Percentiles rank a stretch among this genome's conserved stretches.
phyloP scores from a whole-genome alignment of 2,329 filamentous ascomycete genomes.

The Aplosporella prunicola region DNA sequence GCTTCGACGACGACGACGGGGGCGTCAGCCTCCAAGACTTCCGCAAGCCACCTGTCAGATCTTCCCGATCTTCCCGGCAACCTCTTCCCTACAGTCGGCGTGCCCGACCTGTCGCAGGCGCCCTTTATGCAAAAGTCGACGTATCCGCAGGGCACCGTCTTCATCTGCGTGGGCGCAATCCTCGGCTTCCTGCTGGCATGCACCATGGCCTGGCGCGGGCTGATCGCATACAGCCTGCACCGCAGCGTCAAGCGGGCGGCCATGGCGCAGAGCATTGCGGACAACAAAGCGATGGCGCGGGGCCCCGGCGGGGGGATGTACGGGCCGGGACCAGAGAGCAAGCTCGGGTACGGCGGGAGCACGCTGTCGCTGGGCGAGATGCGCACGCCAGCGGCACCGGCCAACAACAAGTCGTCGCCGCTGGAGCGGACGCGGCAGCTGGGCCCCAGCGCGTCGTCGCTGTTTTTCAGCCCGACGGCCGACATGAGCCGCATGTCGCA shows the following conservation, averaged over 20 bases:
- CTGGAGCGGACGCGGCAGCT: constrained; percentile 17
- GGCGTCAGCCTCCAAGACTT: constrained; percentile 7
- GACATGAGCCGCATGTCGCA: constrained; percentile 15
- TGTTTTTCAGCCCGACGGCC: constrained; percentile 95
- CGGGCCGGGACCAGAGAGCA: constrained; percentile 42
- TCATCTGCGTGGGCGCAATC: constrained; percentile 85
- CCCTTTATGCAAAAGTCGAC: constrained; percentile 86
- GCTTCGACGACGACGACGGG: constrained; percentile 19
- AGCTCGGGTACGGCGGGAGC: constrained; percentile 30
- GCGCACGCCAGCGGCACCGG: too few relatives aligned
- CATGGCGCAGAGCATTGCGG: constrained; percentile 59
- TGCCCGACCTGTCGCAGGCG: constrained; percentile 75
- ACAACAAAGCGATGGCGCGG: constrained; percentile 55
- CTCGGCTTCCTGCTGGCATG: constrained; percentile 72
- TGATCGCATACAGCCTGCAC: constrained; percentile 85
- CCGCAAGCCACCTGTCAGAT: constrained; percentile 25
- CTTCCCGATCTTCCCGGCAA: constrained; percentile 49
- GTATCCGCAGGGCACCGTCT: constrained; percentile 85
- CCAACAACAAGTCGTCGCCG: constrained; percentile 27
- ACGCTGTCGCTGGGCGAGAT: constrained; percentile 49
- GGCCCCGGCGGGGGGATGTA: constrained; percentile 25
- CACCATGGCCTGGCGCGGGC: constrained; percentile 78
- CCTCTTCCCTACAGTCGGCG: constrained; percentile 57
- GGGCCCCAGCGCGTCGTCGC: constrained; percentile 36
- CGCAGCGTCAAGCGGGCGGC: constrained; percentile 81